Evolutionary conservation across 495 filamentous ascomycete genomes (phyloP).

Genomic region (Annulohypoxylon moriforme): DNA sequence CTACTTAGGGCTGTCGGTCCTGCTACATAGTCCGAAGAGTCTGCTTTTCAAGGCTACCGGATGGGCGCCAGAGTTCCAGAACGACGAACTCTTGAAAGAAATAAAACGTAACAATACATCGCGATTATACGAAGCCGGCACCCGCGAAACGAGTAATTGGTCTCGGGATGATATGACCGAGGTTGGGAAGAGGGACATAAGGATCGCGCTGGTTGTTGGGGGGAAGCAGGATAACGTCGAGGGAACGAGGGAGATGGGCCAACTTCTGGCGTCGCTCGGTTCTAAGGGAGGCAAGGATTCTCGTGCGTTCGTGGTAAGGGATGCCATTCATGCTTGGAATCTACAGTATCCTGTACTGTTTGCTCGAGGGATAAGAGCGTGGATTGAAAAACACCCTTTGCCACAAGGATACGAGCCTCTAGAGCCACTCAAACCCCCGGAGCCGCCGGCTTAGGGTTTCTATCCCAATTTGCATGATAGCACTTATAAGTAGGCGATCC

Average conservation of each 20-base stretch:
- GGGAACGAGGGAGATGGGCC: conserved; percentile 41
- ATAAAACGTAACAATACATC: conserved; percentile 41
- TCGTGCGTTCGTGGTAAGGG: conserved; percentile 47
- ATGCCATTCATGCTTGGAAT: conserved; percentile 52
- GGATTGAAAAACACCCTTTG: conserved; percentile 47
- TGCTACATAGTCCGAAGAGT: conserved; percentile 35
- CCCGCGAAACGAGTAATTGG: conserved; percentile 31
- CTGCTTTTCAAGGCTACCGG: conserved; percentile 29
- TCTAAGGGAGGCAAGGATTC: conserved; percentile 28
- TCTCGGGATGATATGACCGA: conserved; percentile 25
- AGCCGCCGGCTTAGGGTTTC: background rate
- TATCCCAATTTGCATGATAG: background rate
- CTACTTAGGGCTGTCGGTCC: conserved; percentile 27
- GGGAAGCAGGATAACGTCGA: conserved; percentile 49
- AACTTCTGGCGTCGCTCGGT: conserved; percentile 38
- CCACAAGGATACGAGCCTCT: conserved; percentile 43
- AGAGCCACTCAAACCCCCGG: background rate
- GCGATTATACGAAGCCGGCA: conserved; percentile 18
- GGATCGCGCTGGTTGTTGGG: conserved; percentile 44
- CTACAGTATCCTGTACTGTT: conserved; percentile 51
- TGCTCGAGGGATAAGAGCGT: conserved; percentile 47
- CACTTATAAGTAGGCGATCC: background rate
- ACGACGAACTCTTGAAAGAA: conserved; percentile 44
- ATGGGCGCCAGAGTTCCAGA: conserved; percentile 34
- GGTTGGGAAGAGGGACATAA: conserved; percentile 42